A percentile compares a stretch with the other conserved stretches of the same genome.
These are phyloP conservation scores for Leptodontidium sp. DNA, from an alignment of 2,329 filamentous ascomycete genomes.

Conservation along the genomic window DNA sequence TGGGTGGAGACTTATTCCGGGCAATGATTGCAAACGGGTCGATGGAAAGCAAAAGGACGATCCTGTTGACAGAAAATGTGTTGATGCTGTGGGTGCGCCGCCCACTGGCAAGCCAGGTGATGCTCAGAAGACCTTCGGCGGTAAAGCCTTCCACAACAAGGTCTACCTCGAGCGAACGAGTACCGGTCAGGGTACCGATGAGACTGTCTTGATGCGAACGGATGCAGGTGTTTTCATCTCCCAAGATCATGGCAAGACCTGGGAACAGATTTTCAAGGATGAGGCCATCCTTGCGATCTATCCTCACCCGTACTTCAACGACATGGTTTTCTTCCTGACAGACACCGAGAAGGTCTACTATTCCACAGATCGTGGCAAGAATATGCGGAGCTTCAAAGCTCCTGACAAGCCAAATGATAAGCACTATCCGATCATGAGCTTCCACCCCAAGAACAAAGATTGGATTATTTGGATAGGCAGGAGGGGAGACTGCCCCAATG, in stretches of 20 bases:
- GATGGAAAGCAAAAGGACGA: constrained; percentile 72
- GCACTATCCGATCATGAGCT: constrained; percentile 67
- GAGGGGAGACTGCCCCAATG: constrained; percentile 66
- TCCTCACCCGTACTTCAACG: constrained; percentile 82
- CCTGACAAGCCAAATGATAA: constrained; percentile 59
- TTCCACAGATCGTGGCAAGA: constrained; percentile 79
- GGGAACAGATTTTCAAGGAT: constrained; percentile 75
- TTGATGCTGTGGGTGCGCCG: constrained; percentile 62
- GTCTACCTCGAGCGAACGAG: constrained; percentile 83
- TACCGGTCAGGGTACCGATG: constrained; percentile 69
- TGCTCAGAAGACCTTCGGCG: constrained; percentile 69
- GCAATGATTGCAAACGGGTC: constrained; percentile 73
- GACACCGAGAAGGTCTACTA: constrained; percentile 73
- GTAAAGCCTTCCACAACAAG: constrained; percentile 60
- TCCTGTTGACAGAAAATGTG: constrained; percentile 78
- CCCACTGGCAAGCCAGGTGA: constrained; percentile 72
- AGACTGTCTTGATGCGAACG: constrained; percentile 69
- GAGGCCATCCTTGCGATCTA: constrained; percentile 76
- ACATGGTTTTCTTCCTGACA: constrained; percentile 88
- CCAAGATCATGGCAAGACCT: constrained; percentile 87
- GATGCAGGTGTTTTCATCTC: constrained; percentile 70
- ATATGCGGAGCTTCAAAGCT: constrained; percentile 76
- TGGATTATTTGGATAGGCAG: constrained; percentile 92
- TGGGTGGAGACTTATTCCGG: constrained; percentile 91
- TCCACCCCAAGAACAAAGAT: constrained; percentile 85